These are phyloP conservation scores for Drechslerella coelobrocha DNA, from an alignment of 2,329 filamentous ascomycete genomes.

Conservation along the genomic window DNA sequence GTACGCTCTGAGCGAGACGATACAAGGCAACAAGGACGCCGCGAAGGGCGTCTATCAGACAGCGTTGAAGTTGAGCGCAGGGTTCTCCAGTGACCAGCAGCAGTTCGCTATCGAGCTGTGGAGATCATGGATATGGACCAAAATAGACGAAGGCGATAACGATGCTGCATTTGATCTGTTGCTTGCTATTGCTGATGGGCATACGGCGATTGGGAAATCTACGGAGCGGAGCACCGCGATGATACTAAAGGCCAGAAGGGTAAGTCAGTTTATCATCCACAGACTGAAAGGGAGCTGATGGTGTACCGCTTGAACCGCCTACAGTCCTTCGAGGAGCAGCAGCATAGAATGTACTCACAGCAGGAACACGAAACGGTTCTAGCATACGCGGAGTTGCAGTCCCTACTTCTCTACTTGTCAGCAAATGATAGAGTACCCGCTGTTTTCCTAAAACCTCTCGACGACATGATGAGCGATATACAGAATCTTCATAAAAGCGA, in stretches of 20 bases:
- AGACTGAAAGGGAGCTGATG: conserved; percentile 61
- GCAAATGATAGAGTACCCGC: conserved; percentile 20
- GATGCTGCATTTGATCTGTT: conserved; percentile 50
- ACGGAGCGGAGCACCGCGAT: conserved; percentile 54
- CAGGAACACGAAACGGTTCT: conserved; percentile 50
- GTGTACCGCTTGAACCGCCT: conserved; percentile 56
- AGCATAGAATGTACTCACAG: conserved; percentile 55
- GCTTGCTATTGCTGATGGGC: conserved; percentile 33
- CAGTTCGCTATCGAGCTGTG: conserved; percentile 62
- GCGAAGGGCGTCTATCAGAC: conserved; percentile 72
- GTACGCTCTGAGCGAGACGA: conserved; percentile 75
- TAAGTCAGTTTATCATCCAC: conserved; percentile 55
- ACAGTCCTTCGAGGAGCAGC: conserved; percentile 50
- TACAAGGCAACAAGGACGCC: conserved; percentile 65
- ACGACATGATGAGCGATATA: conserved; percentile 61
- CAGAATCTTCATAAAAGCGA: conserved; percentile 58
- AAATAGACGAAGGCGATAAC: conserved; percentile 39
- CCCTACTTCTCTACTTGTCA: conserved; percentile 50
- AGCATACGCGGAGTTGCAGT: conserved; percentile 49
- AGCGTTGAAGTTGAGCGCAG: conserved; percentile 68
- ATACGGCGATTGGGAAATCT: conserved; percentile 50
- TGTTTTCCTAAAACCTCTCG: conserved; percentile 57
- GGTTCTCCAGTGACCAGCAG: conserved; percentile 57
- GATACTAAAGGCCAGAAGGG: conserved; percentile 58
- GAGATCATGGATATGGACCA: conserved; percentile 72